phyloP scores from a whole-genome alignment of 2,329 filamentous ascomycete species.

The Trichoderma sp. region DNA sequence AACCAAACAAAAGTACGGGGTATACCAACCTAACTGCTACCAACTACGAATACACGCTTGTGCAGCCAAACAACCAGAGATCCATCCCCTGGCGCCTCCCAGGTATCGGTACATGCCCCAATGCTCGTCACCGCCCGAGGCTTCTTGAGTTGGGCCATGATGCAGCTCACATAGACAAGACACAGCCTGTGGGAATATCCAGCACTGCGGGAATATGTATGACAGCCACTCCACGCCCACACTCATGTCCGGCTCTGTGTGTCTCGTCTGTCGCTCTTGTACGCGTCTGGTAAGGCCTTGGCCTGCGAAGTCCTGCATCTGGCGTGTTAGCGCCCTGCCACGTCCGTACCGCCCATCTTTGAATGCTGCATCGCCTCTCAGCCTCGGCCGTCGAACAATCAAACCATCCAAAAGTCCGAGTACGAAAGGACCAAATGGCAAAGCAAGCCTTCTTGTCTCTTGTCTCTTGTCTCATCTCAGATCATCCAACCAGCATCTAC shows the following conservation, averaged over 20 bases:
- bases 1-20: neutral
- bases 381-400: neutral
- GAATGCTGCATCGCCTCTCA: neutral
- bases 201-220: conserved; percentile 12
- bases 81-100: neutral
- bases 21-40: neutral
- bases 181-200: neutral
- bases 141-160: neutral
- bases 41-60: neutral
- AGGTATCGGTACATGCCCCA: neutral
- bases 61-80: neutral
- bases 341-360: neutral
- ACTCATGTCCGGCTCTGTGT: neutral
- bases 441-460: neutral
- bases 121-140: neutral
- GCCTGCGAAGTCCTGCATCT: neutral
- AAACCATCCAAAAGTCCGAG: neutral
- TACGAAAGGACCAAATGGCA: neutral
- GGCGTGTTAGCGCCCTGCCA: neutral
- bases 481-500: neutral
- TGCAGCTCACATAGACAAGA: neutral
- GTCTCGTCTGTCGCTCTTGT: neutral
- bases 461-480: neutral
- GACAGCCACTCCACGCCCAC: conserved; percentile 2
- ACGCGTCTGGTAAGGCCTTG: neutral